phyloP scores from a whole-genome alignment of 2,329 filamentous ascomycete genomes.

The Fusarium robinianum region DNA sequence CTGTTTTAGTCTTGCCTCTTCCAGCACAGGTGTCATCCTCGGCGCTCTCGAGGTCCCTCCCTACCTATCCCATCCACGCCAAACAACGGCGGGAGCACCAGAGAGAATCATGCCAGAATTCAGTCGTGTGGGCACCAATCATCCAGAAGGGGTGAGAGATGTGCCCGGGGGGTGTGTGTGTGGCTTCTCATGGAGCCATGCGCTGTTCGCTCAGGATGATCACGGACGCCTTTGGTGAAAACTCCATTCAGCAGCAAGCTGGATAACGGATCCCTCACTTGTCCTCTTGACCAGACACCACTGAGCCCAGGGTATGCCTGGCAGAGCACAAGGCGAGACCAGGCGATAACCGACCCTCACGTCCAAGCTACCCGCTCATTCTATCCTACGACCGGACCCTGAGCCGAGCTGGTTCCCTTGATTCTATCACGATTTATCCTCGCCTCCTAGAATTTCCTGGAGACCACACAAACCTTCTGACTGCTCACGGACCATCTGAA shows the following conservation, averaged over 20 bases:
- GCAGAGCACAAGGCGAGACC: constrained; percentile 17
- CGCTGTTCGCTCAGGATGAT: constrained; percentile 22
- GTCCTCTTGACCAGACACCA: constrained; percentile 13
- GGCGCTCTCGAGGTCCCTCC: too few species aligned
- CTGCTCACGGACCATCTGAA: constrained; percentile 7
- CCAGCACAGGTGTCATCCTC: too few species aligned
- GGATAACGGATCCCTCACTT: constrained; percentile 24
- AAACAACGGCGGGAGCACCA: too few species aligned
- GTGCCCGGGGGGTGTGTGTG: constrained; percentile 17
- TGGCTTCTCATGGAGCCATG: constrained; percentile 10
- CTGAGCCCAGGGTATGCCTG: constrained; percentile 28
- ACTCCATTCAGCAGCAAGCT: constrained; percentile 26
- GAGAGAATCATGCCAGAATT: constrained; percentile 20
- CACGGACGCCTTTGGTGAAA: constrained; percentile 18
- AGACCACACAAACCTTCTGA: constrained; percentile 2
- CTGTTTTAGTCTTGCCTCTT: too few species aligned
- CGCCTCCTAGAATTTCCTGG: constrained; percentile 6
- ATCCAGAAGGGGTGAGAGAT: constrained; percentile 17
- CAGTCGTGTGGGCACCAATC: too few species aligned
- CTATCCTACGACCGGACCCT: constrained; percentile 1
- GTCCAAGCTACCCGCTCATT: too few species aligned
- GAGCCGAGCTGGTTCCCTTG: constrained; percentile 4
- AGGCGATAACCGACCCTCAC: too few species aligned
- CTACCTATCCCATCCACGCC: too few species aligned
- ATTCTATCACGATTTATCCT: constrained; percentile 10